A percentile compares a stretch with the other conserved stretches of the same genome.
Conservation (phyloP, 2,329 filamentous ascomycete species). For the Fusarium domesticum region DNA sequence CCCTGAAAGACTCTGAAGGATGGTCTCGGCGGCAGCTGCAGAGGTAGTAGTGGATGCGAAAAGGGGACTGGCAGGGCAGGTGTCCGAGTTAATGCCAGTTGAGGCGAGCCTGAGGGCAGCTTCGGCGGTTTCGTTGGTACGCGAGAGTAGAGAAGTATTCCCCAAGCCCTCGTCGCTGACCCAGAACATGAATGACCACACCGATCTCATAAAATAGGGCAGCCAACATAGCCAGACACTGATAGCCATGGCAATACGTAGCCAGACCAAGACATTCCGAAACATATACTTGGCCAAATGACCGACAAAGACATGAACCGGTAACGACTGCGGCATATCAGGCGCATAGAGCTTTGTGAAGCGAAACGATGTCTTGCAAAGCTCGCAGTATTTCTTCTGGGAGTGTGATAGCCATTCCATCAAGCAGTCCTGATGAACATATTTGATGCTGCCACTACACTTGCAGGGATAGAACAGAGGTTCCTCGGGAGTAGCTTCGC, state of each 20-base stretch:
- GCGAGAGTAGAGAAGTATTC: conserved; percentile 30
- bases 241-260: conserved; percentile 72
- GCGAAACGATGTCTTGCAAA: conserved; percentile 96
- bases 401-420: conserved; percentile 99
- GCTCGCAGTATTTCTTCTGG: conserved; percentile 98
- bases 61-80: conserved; percentile 37
- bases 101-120: conserved; percentile 32
- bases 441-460: conserved; percentile 98
- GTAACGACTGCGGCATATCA: conserved; percentile 84
- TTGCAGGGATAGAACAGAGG: conserved; percentile 97
- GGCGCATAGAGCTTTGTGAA: conserved; percentile 98
- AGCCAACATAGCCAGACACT: conserved; percentile 87
- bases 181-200: conserved; percentile 96
- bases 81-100: conserved; percentile 28
- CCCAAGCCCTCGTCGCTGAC: conserved; percentile 73
- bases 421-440: conserved; percentile 93
- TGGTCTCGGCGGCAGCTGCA: conserved; percentile 29
- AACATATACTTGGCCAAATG: conserved; percentile 73
- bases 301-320: conserved; percentile 74
- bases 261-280: conserved; percentile 71
- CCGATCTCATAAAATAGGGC: conserved; percentile 84
- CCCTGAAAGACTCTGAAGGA: conserved; percentile 30
- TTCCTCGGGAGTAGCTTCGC: conserved; percentile 77
- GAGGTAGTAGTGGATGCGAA: conserved; percentile 34
- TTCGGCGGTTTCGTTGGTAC: conserved; percentile 24